Evolutionary conservation across 306 rosid genomes (phyloP).

Genomic region (Trifolium dubium): DNA sequence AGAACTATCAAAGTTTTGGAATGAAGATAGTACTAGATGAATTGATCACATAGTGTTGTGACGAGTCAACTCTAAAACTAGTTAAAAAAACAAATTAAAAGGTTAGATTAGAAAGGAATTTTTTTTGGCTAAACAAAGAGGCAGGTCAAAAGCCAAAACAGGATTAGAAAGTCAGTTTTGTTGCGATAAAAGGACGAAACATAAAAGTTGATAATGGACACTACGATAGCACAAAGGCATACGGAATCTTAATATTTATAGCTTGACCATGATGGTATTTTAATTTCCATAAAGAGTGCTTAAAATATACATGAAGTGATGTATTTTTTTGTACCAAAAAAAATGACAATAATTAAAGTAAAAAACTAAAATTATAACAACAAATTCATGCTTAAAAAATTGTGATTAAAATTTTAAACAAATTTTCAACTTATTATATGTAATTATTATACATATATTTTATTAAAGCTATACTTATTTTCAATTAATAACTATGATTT

Average conservation of each 20-base stretch:
- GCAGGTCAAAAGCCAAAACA: conserved; percentile 3
- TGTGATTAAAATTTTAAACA: not conserved
- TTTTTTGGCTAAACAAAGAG: conserved; percentile 1
- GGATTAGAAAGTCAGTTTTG: conserved; percentile 34
- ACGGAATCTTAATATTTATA: conserved; percentile 8
- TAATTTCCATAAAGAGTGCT: not conserved
- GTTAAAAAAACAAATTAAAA: not conserved
- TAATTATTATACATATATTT: not conserved
- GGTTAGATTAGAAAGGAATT: conserved; percentile 5
- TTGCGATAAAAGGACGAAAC: conserved; percentile 20
- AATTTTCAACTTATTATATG: not conserved
- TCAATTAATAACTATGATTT: not conserved
- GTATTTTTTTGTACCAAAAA: no score
- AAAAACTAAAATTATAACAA: not conserved
- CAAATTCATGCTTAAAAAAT: not conserved
- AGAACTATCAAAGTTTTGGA: not conserved
- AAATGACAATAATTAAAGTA: not conserved
- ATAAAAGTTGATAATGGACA: conserved; percentile 40
- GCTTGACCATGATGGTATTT: conserved; percentile 27
- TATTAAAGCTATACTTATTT: not conserved
- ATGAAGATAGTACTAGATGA: not conserved
- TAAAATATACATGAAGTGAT: no score
- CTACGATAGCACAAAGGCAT: conserved; percentile 16
- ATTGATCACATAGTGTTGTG: not conserved
- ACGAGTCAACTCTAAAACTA: conserved; percentile 10